Conservation (phyloP, 768 basidiomycete species). For the Amanita pallidorosea region DNA sequence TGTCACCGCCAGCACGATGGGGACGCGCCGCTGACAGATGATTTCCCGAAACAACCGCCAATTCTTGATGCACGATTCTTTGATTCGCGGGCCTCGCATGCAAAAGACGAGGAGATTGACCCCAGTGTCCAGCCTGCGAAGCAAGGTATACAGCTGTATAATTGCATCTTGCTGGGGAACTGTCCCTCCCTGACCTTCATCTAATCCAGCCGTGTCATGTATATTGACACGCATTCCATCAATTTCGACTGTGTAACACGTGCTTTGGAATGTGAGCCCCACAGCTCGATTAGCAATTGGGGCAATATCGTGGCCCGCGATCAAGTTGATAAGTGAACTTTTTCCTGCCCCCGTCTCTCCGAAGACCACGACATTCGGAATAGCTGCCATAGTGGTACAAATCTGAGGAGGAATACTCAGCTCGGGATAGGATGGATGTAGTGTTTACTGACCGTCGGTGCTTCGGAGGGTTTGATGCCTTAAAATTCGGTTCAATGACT, state of each 20-base stretch:
- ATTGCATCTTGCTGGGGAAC: conserved; percentile 14
- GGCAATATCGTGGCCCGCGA: conserved; percentile 19
- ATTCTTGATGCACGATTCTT: conserved; percentile 21
- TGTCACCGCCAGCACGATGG: conserved; percentile 25
- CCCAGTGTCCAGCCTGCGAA: conserved; percentile 23
- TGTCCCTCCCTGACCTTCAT: conserved; percentile 19
- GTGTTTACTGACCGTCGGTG: background rate
- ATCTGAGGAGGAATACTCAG: background rate
- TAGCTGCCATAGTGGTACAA: background rate
- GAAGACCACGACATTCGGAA: conserved; percentile 27
- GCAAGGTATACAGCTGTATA: conserved; percentile 16
- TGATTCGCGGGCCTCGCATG: conserved; percentile 27
- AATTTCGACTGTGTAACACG: conserved; percentile 15
- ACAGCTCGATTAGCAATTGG: conserved; percentile 18
- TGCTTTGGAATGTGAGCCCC: conserved; percentile 24
- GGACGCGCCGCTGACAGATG: conserved; percentile 26
- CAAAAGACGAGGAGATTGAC: conserved; percentile 30
- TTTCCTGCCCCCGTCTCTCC: conserved; percentile 30
- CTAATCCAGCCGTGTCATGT: conserved; percentile 30
- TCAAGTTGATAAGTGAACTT: conserved; percentile 32
- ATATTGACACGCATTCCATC: conserved; percentile 15
- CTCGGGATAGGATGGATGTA: background rate
- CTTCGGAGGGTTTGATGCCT: too few species aligned
- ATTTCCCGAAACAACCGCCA: conserved; percentile 26
- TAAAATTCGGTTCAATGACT: background rate